Conservation (phyloP, 805 yeast genomes). For the Ogataea haglerorum region DNA sequence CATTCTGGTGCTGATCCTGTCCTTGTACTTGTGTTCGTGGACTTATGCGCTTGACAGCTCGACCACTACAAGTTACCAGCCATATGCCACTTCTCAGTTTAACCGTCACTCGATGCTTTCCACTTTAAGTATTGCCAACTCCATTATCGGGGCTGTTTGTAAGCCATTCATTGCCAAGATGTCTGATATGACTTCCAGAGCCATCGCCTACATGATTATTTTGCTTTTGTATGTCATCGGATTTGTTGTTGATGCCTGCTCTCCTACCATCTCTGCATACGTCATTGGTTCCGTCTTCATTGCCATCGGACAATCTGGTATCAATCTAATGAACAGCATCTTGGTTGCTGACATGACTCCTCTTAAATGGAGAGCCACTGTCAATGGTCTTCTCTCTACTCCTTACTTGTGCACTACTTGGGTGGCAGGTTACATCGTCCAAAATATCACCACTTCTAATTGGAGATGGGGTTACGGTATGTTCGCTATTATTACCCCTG, state of each 20-base stretch:
- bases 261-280: conserved; percentile 25
- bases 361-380: conserved; percentile 29
- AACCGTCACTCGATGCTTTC: conserved; percentile 24
- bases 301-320: conserved; percentile 25
- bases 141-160: conserved; percentile 25
- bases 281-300: conserved; percentile 26
- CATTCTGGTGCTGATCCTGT: conserved; percentile 38
- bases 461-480: conserved; percentile 56
- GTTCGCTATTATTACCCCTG: conserved; percentile 45
- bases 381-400: conserved; percentile 25
- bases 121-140: conserved; percentile 24
- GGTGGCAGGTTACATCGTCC: conserved; percentile 40
- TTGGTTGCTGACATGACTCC: conserved; percentile 29
- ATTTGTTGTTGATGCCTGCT: conserved; percentile 23
- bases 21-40: conserved; percentile 78
- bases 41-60: conserved; percentile 29
- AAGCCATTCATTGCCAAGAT: conserved; percentile 28
- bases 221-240: conserved; percentile 25
- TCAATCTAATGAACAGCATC: conserved; percentile 20
- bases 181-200: conserved; percentile 28
- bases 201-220: conserved; percentile 19
- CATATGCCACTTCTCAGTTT: conserved; percentile 31
- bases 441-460: conserved; percentile 30
- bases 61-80: conserved; percentile 34
- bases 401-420: conserved; percentile 42